Base-by-base conservation (phyloP, 371 early-diverging fungal species). In the Actinomortierella wolfii region DNA sequence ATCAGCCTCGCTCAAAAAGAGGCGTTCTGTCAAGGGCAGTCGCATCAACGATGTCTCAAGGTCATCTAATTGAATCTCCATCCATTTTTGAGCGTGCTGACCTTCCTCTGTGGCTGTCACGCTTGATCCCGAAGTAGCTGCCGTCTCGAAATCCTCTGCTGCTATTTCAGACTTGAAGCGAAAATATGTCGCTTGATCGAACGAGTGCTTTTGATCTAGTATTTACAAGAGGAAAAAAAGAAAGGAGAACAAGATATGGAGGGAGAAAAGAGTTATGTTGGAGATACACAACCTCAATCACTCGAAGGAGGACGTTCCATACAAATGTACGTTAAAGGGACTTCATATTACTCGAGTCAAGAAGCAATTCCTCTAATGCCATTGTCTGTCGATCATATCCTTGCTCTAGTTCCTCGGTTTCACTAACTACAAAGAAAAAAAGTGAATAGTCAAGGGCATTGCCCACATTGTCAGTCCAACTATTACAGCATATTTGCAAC, bases 91-190 rank as follows among this genome's bases (percentile, higher is more conserved):
- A 9, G 66, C 48, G 52, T 65, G 66, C 17, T 71, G 71, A 1
- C 62, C 54, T 26, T 71, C 65, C 25, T 65, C 71, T 25, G 51
- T 20, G 45, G 58, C n/a, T n/a, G n/a, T n/a, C n/a, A n/a, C n/a
- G n/a, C n/a, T n/a, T n/a, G n/a, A n/a, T n/a, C n/a, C n/a, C n/a
- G n/a, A n/a, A n/a, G n/a, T 51, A 40, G 65, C 66, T 44, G 57
- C 64, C 9, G 51, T 34, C 25, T 71, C 71, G 8, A 71, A 61
- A 11, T 65, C 71, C 59, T 71, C n/a, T n/a, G n/a, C n/a, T n/a
- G n/a, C n/a, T n/a, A n/a, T 65, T 20, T 71, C 71, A 15, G 71
- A 65, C 23, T 71, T 71, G 61, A 71, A 71, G 23, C 66, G 65
- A 47, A 71, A 66, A 51, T 71, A 71, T 18, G 71, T 66, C 5